phyloP scores from a whole-genome alignment of 1,139 yeast genomes.

The Candida sojae region DNA sequence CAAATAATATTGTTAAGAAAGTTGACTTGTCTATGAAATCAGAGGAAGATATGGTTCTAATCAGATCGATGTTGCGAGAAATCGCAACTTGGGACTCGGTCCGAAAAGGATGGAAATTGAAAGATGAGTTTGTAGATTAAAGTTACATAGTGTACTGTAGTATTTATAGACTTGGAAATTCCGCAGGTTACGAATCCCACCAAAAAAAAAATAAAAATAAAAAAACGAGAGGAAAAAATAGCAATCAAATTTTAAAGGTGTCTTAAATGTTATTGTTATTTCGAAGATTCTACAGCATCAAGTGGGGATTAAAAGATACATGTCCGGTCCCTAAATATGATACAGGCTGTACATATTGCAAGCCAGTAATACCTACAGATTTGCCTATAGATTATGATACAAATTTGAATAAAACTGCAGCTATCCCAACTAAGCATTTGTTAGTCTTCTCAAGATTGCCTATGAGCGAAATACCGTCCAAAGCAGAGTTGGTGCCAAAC shows the following conservation, averaged over 20 bases:
- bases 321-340: slow-evolving; percentile 58
- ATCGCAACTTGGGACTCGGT: slow-evolving; percentile 68
- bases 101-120: slow-evolving; percentile 64
- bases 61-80: slow-evolving; percentile 68
- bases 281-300: slow-evolving; percentile 10
- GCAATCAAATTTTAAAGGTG: no score
- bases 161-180: background rate
- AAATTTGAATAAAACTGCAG: slow-evolving; percentile 46
- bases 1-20: slow-evolving; percentile 58
- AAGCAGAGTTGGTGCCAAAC: slow-evolving; percentile 50
- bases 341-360: slow-evolving; percentile 66
- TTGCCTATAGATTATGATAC: slow-evolving; percentile 42
- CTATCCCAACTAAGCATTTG: slow-evolving; percentile 56
- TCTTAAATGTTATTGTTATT: background rate
- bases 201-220: background rate
- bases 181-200: background rate
- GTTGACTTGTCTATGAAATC: slow-evolving; percentile 49
- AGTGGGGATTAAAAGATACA: slow-evolving; percentile 9
- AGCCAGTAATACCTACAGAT: slow-evolving; percentile 43
- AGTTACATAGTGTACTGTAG: background rate
- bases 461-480: slow-evolving; percentile 55
- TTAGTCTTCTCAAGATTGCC: slow-evolving; percentile 48
- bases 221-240: no score
- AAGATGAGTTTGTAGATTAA: slow-evolving; percentile 46
- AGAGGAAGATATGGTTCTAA: slow-evolving; percentile 58